Conservation (phyloP, 2,329 filamentous ascomycete genomes). For the Ascosphaera apis region DNA sequence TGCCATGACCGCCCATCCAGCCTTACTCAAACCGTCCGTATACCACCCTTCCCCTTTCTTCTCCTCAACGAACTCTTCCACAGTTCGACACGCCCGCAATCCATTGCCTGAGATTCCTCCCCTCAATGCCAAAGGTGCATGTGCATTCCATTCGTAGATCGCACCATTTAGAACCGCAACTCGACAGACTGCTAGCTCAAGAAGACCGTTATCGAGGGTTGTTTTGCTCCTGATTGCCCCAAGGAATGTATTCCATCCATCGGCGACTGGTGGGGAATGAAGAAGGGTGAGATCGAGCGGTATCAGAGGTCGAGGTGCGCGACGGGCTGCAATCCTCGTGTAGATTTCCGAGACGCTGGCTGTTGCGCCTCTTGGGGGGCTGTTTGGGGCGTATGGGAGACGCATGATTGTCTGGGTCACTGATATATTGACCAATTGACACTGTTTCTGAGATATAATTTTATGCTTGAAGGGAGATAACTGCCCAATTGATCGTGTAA, state of each 20-base stretch:
- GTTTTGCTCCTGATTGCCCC: constrained; percentile 31
- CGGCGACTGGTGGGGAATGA: constrained; percentile 49
- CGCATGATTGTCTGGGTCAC: constrained; percentile 10
- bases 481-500: not conserved
- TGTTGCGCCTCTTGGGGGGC: constrained; percentile 6
- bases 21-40: constrained; percentile 23
- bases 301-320: constrained; percentile 45
- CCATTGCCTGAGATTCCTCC: constrained; percentile 13
- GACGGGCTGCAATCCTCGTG: constrained; percentile 39
- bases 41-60: constrained; percentile 4
- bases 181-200: constrained; percentile 58
- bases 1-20: constrained; percentile 43
- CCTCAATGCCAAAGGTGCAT: constrained; percentile 39
- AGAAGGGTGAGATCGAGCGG: constrained; percentile 54
- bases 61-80: constrained; percentile 9
- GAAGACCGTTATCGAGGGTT: constrained; percentile 25
- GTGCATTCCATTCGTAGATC: constrained; percentile 67
- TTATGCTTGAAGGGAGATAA: not conserved
- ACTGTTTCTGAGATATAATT: too few relatives aligned
- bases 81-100: constrained; percentile 28
- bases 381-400: constrained; percentile 13
- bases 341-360: constrained; percentile 26
- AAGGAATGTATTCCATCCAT: constrained; percentile 41
- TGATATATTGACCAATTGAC: not conserved
- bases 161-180: constrained; percentile 60